These are phyloP conservation scores for Trichoderma gamsii DNA, from an alignment of 495 filamentous ascomycete species.

Conservation along the genomic window DNA sequence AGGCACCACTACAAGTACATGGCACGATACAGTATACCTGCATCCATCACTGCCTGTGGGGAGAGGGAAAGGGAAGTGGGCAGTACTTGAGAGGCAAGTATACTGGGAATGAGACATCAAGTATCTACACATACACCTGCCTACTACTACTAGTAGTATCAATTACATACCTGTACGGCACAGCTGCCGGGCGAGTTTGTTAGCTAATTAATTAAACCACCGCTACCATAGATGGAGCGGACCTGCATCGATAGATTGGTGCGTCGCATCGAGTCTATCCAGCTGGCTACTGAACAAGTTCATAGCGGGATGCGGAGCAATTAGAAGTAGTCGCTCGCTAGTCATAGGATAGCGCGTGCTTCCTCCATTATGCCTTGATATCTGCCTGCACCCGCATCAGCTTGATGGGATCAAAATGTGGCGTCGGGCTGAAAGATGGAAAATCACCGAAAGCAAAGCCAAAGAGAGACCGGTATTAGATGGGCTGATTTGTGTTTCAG, in stretches of 20 bases:
- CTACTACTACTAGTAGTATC: too few relatives aligned
- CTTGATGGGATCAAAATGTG: neutral
- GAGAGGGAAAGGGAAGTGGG: neutral
- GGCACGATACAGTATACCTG: too few relatives aligned
- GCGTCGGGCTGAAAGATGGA: neutral
- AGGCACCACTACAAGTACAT: too few relatives aligned
- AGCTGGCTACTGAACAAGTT: neutral
- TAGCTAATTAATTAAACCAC: neutral
- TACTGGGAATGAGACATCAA: neutral
- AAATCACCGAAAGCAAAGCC: neutral
- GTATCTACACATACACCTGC: neutral
- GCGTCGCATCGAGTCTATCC: neutral
- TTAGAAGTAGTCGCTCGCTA: neutral
- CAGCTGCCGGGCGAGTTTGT: neutral
- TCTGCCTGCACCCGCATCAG: neutral
- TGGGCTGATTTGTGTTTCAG: neutral
- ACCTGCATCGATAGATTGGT: constrained; percentile 4
- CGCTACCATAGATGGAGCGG: neutral
- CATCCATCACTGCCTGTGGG: neutral
- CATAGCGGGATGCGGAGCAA: neutral
- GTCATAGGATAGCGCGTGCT: too few relatives aligned
- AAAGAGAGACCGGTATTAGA: neutral
- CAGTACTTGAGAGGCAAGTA: neutral
- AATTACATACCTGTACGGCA: neutral
- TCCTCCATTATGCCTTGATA: too few relatives aligned